phyloP scores from a whole-genome alignment of 768 basidiomycete genomes.

The Tricholoma terreum region DNA sequence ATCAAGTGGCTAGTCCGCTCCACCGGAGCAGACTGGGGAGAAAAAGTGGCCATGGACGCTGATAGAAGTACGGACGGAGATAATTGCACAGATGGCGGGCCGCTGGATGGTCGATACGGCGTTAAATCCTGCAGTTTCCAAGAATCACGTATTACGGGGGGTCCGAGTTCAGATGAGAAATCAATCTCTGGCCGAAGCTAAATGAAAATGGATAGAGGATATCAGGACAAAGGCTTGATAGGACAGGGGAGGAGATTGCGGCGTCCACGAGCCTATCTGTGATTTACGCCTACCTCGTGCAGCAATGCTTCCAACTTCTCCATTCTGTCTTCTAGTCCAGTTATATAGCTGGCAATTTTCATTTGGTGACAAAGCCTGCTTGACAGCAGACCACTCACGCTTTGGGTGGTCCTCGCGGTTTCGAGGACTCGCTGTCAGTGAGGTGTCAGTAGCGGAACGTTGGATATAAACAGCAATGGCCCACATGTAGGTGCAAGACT shows the following conservation, averaged over 20 bases:
- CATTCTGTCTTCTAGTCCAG: slow-evolving; percentile 54
- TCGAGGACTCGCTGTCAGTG: slow-evolving; percentile 51
- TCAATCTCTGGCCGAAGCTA: slow-evolving; percentile 64
- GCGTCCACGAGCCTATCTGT: neutral
- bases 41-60: neutral
- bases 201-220: neutral
- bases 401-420: slow-evolving; percentile 66
- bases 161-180: slow-evolving; percentile 61
- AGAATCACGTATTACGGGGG: slow-evolving; percentile 57
- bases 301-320: slow-evolving; percentile 55
- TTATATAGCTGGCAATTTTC: slow-evolving; percentile 45
- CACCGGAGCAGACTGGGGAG: slow-evolving; percentile 1
- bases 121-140: slow-evolving; percentile 43
- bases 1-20: slow-evolving; percentile 30
- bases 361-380: neutral
- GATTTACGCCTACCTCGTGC: slow-evolving; percentile 39
- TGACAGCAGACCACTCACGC: slow-evolving; percentile 41
- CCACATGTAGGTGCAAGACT: slow-evolving; percentile 59
- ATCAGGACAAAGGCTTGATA: neutral
- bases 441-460: neutral
- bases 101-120: neutral
- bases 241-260: neutral
- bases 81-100: neutral
- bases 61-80: neutral
- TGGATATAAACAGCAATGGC: slow-evolving; percentile 18